Conservation (phyloP, 345 rosid species). For the Turritis glabra region DNA sequence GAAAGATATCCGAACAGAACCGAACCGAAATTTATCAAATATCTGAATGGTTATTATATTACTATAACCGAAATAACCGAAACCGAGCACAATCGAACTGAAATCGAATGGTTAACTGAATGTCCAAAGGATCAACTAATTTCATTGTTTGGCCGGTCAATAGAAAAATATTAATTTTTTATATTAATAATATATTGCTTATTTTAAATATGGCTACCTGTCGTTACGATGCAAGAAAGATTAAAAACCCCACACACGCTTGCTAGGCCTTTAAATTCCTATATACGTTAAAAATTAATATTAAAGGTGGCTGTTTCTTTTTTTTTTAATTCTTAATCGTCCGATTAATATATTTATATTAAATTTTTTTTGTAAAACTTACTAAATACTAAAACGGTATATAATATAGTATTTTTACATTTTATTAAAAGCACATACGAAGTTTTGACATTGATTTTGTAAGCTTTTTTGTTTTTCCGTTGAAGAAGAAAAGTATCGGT, state of each 20-base stretch:
- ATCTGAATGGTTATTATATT: too few species aligned
- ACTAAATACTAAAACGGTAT: background rate
- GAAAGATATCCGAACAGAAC: too few species aligned
- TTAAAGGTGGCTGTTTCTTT: too few species aligned
- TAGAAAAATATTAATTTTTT: too few species aligned
- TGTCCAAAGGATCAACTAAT: too few species aligned
- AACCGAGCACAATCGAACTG: too few species aligned
- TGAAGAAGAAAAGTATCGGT: constrained; percentile 14
- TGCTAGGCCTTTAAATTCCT: background rate
- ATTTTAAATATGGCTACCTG: background rate
- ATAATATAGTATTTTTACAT: background rate
- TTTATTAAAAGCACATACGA: background rate
- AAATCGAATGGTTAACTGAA: too few species aligned
- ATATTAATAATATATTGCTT: background rate
- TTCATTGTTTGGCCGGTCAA: background rate
- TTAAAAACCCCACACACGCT: constrained; percentile 10
- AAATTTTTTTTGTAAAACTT: background rate
- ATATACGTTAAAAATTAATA: constrained; percentile 1
- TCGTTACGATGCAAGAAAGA: constrained; percentile 13
- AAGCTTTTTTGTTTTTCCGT: background rate
- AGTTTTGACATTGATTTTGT: background rate
- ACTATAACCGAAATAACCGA: too few species aligned
- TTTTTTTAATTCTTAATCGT: background rate
- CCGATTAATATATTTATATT: background rate
- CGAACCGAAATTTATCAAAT: too few species aligned